These are phyloP conservation scores for Fusarium poae DNA, from an alignment of 2,329 filamentous ascomycete species.

Conservation along the genomic window DNA sequence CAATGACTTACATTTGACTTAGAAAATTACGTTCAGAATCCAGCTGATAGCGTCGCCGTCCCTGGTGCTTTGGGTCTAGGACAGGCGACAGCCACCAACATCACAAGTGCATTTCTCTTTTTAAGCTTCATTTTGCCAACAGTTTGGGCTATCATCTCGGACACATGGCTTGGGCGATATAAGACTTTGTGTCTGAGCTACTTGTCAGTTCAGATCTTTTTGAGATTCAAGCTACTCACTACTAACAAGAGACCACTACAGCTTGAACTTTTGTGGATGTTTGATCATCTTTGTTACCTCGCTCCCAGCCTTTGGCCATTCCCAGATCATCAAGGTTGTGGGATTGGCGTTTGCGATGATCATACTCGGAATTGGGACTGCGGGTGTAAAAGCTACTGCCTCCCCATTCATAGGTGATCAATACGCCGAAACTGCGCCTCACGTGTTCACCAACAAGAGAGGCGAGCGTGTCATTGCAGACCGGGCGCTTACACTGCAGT, in stretches of 20 bases:
- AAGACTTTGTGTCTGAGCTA: slow-evolving; percentile 1
- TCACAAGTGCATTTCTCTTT: slow-evolving; percentile 7
- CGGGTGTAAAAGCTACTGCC: neutral
- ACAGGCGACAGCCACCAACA: neutral
- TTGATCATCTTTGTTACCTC: neutral
- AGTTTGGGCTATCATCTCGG: neutral
- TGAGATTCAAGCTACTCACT: no score
- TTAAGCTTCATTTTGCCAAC: neutral
- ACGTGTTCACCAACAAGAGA: neutral
- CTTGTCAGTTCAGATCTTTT: neutral
- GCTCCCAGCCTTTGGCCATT: neutral
- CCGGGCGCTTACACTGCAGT: slow-evolving; percentile 1
- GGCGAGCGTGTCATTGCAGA: neutral
- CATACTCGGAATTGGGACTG: neutral
- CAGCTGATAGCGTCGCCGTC: neutral
- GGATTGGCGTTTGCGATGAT: neutral
- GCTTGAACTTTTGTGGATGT: slow-evolving; percentile 7
- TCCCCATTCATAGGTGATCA: slow-evolving; percentile 3
- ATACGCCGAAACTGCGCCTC: neutral
- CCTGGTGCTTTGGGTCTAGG: neutral
- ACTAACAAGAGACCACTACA: neutral
- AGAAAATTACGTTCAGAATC: slow-evolving; percentile 4
- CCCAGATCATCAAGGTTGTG: neutral
- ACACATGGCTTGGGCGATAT: slow-evolving; percentile 4
- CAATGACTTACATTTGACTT: neutral